Percentiles rank a stretch among this genome's conserved stretches.
Conservation (phyloP, 1,284 basidiomycete species). For the Fistulinella cinereoalba region DNA sequence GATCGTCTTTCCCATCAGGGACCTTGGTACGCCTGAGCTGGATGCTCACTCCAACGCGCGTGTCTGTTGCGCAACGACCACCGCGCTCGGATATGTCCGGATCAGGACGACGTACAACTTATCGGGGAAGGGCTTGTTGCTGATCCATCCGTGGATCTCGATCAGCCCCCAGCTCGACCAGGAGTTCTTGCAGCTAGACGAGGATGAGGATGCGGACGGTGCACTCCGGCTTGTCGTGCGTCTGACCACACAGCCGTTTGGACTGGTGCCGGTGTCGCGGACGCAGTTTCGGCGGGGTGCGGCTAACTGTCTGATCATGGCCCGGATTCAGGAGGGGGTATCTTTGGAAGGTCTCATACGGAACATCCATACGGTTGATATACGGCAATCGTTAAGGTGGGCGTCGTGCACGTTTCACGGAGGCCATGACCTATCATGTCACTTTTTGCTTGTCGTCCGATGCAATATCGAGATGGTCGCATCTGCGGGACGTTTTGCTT, state of each 20-base stretch:
- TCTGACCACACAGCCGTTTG: neutral
- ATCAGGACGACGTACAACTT: neutral
- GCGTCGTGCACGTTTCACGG: too few relatives aligned
- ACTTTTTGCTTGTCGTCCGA: too few relatives aligned
- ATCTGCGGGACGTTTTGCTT: too few relatives aligned
- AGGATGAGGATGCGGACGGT: neutral
- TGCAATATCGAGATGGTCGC: too few relatives aligned
- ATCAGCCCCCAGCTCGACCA: neutral
- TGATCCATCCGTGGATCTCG: neutral
- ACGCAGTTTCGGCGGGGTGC: neutral
- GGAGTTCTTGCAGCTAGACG: neutral
- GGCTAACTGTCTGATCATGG: neutral
- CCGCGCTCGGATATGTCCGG: neutral
- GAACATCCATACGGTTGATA: too few relatives aligned
- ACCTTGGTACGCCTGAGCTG: too few relatives aligned
- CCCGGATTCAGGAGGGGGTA: too few relatives aligned
- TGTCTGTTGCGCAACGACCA: neutral
- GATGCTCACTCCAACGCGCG: too few relatives aligned
- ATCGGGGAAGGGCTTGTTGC: neutral
- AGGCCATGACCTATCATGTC: too few relatives aligned
- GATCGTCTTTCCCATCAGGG: too few relatives aligned
- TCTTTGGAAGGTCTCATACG: too few relatives aligned
- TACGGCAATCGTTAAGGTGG: too few relatives aligned
- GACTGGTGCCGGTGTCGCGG: neutral
- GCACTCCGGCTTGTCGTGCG: neutral